phyloP scores from a whole-genome alignment of 306 rosid species.

The Cucurbita argyrosperma region DNA sequence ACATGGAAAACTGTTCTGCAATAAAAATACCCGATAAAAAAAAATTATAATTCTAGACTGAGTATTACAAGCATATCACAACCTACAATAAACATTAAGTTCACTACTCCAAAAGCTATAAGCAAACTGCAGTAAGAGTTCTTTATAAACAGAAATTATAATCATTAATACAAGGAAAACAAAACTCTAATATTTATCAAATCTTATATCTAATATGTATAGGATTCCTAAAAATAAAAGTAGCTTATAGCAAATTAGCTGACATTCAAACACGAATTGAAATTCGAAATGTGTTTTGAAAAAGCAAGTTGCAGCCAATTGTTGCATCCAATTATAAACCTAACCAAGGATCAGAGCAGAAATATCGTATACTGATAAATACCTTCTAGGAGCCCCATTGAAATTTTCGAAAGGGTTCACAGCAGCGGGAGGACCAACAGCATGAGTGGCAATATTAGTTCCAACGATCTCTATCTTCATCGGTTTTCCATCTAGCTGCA shows the following conservation, averaged over 20 bases:
- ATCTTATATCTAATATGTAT: background rate
- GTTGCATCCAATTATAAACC: background rate
- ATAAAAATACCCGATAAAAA: background rate
- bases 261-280: background rate
- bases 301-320: background rate
- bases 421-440: constrained; percentile 11
- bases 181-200: background rate
- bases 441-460: constrained; percentile 56
- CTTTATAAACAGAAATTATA: background rate
- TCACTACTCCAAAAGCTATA: background rate
- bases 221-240: background rate
- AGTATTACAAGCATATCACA: constrained; percentile 15
- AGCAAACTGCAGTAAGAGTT: background rate
- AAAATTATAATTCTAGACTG: background rate
- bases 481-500: constrained; percentile 84
- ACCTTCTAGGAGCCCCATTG: constrained; percentile 32
- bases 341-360: background rate
- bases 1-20: background rate
- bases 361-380: background rate
- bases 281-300: background rate
- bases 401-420: constrained; percentile 32
- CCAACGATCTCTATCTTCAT: constrained; percentile 95
- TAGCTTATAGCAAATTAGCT: background rate
- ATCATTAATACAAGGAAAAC: background rate
- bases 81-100: background rate